phyloP scores from a whole-genome alignment of 1,139 yeast genomes.

The Kodamaea ohmeri region DNA sequence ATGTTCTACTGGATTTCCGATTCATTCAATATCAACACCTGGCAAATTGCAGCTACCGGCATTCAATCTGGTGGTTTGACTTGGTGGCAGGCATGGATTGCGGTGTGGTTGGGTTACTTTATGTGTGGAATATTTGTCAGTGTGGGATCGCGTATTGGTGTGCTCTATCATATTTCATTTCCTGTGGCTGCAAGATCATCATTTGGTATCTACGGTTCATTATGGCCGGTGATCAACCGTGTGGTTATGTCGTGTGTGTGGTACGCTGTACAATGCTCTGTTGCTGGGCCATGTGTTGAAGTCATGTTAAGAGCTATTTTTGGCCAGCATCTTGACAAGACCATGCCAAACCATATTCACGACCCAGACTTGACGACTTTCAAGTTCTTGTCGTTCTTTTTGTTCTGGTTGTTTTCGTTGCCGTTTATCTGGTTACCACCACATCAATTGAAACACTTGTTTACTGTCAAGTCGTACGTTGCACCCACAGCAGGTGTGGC shows the following conservation, averaged over 20 bases:
- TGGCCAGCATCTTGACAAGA: slow-evolving; percentile 51
- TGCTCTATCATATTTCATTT: slow-evolving; percentile 72
- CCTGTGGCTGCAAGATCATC: slow-evolving; percentile 75
- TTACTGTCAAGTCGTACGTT: slow-evolving; percentile 71
- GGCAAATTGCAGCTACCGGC: slow-evolving; percentile 89
- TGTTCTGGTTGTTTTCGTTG: slow-evolving; percentile 73
- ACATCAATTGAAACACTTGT: slow-evolving; percentile 74
- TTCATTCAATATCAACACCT: slow-evolving; percentile 81
- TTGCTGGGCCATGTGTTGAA: slow-evolving; percentile 80
- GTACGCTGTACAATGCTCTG: slow-evolving; percentile 81
- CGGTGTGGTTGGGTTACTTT: slow-evolving; percentile 74
- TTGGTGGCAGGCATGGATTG: slow-evolving; percentile 92
- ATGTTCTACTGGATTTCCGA: slow-evolving; percentile 85
- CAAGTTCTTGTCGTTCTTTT: slow-evolving; percentile 67
- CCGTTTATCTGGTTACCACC: slow-evolving; percentile 83
- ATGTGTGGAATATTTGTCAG: slow-evolving; percentile 62
- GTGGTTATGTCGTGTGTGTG: slow-evolving; percentile 82
- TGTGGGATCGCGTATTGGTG: slow-evolving; percentile 67
- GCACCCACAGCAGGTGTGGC: slow-evolving; percentile 81
- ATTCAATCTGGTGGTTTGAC: slow-evolving; percentile 62
- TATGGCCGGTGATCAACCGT: slow-evolving; percentile 79
- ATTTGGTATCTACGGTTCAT: slow-evolving; percentile 74
- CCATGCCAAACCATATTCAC: slow-evolving; percentile 51
- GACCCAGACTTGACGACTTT: slow-evolving; percentile 61
- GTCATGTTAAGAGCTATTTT: slow-evolving; percentile 67